phyloP scores from a whole-genome alignment of 495 filamentous ascomycete genomes.

The Neurospora sp. region DNA sequence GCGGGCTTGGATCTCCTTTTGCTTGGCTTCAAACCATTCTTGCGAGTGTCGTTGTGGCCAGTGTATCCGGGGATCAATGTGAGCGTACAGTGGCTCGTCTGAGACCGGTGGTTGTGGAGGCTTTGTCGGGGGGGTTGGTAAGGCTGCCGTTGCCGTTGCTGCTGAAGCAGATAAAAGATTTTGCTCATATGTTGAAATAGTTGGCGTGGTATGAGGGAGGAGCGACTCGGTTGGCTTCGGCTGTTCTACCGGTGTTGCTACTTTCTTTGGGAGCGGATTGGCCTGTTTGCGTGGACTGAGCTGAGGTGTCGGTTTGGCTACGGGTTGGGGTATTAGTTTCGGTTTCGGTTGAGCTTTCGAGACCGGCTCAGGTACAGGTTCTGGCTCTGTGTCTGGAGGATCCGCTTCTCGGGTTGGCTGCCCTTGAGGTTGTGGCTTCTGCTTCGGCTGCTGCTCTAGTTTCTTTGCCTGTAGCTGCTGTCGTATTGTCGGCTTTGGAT shows the following conservation, averaged over 20 bases:
- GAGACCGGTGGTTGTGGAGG: not conserved
- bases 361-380: not conserved
- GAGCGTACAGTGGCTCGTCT: constrained; percentile 15
- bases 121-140: not conserved
- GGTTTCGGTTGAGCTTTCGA: not conserved
- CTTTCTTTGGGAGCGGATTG: not conserved
- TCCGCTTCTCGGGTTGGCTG: not conserved
- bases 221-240: not conserved
- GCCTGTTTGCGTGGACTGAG: not conserved
- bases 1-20: constrained; percentile 31
- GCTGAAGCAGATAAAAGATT: not conserved
- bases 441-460: not conserved
- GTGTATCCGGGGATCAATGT: constrained; percentile 35
- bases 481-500: not conserved
- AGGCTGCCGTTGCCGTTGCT: constrained; percentile 1
- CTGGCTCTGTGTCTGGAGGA: not conserved
- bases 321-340: not conserved
- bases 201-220: not conserved
- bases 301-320: not conserved
- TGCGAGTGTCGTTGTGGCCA: constrained; percentile 27
- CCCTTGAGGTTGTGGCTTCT: not conserved
- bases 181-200: not conserved
- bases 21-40: constrained; percentile 31
- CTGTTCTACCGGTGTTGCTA: not conserved
- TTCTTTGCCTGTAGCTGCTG: not conserved